Base-by-base conservation (phyloP, 257 asterid species). In the Fraxinus cuspidata region DNA sequence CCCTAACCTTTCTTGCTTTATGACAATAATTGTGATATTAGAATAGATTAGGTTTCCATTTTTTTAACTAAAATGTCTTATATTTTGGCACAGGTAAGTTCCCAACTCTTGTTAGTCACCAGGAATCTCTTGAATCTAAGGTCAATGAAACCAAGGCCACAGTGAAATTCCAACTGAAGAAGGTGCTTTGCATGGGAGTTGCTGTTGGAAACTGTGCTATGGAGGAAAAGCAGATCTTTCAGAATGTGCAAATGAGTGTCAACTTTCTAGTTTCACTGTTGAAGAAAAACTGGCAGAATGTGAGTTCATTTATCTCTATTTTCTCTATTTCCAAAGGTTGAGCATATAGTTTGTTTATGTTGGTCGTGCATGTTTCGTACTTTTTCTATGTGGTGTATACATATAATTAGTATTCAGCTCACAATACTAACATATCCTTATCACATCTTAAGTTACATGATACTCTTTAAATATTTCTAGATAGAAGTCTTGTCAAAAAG, bases 141-240 rank as follows among this genome's bases (percentile, higher is more conserved):
- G n/a, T 47, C n/a, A 47, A 47, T 42, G 88, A 87, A 84, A 85
- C 87, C 49, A 85, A 87, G 77, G 90, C 90, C 16, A 87, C 89
- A 1, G 78, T 87, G 28, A 87, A 87, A 81, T 87, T 87, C 86
- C 90, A 87, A 70, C 73, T 87, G 86, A 87, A 87, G 75, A 87
- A 87, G 82, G 90, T 87, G 69, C 87, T 87, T 32, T 87, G 90
- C 87, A 84, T 87, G 90, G 90, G 90, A 65, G 88, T 87, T 51
- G 90, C 90, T 49, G 90, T 87, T 83, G 90, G 90, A 9, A 87
- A 87, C 74, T 77, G 81, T 69, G 83, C 67, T 77, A 84, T 87
- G 90, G 90, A 87, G 37, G 90, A 87, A 68, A 87, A 87, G 73
- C 90, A 87, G 42, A 83, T 87, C 77, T 84, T 86, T 27, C 90